A percentile compares a stretch with the other conserved stretches of the same genome.
These are phyloP conservation scores for Neurospora sp. DNA, from an alignment of 2,329 filamentous ascomycete genomes.

Conservation along the genomic window DNA sequence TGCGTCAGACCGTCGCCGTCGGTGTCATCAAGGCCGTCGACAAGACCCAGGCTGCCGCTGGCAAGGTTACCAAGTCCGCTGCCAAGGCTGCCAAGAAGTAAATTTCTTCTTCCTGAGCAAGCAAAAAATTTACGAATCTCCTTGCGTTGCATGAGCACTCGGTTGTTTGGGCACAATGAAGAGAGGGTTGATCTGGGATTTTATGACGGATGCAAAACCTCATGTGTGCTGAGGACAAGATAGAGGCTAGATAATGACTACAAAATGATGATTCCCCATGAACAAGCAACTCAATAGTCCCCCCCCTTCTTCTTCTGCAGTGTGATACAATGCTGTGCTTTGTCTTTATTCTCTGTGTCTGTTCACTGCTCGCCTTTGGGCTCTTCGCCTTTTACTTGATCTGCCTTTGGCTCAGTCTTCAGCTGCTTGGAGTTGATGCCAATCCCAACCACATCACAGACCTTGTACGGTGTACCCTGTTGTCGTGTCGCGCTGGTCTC, in stretches of 20 bases:
- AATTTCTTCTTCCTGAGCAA: conserved; percentile 24
- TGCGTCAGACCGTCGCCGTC: conserved; percentile 83
- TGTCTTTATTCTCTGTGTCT: background rate
- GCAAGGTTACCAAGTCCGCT: conserved; percentile 64
- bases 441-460: background rate
- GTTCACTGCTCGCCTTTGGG: background rate
- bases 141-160: conserved; percentile 19
- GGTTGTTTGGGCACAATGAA: conserved; percentile 21
- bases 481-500: no score
- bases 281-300: background rate
- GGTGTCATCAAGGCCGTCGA: conserved; percentile 89
- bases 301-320: background rate
- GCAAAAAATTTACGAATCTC: conserved; percentile 17
- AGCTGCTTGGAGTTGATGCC: background rate
- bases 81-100: conserved; percentile 71
- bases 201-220: conserved; percentile 24
- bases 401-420: background rate
- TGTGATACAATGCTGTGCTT: background rate
- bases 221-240: conserved; percentile 25
- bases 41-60: conserved; percentile 46
- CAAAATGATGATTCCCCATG: conserved; percentile 17
- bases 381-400: no score
- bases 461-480: no score
- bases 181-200: conserved; percentile 23
- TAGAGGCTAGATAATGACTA: conserved; percentile 25